These are phyloP conservation scores for Metschnikowia picachoensis DNA, from an alignment of 805 yeast genomes.

Conservation along the genomic window DNA sequence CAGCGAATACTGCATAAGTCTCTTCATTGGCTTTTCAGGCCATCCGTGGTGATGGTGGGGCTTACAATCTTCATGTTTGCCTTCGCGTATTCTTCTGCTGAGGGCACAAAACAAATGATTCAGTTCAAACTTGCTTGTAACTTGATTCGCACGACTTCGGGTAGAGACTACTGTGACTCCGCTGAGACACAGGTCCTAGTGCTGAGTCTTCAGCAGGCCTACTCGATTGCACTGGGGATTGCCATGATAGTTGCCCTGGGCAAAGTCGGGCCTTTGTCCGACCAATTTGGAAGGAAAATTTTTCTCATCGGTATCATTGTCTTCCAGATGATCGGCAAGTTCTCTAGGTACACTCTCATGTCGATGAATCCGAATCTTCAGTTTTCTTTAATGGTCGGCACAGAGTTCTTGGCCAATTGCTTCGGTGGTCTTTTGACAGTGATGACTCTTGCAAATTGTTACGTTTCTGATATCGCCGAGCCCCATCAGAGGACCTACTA, in stretches of 20 bases:
- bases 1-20: constrained; percentile 41
- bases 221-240: constrained; percentile 39
- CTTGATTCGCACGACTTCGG: constrained; percentile 14
- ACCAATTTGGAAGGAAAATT: constrained; percentile 35
- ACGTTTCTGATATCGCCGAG: constrained; percentile 69
- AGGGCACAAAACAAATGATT: constrained; percentile 39
- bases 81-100: constrained; percentile 36
- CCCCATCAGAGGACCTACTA: constrained; percentile 54
- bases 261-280: constrained; percentile 40
- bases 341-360: constrained; percentile 24
- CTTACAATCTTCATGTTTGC: constrained; percentile 39
- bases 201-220: constrained; percentile 48
- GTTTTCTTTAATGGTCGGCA: constrained; percentile 36
- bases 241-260: constrained; percentile 53
- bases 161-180: constrained; percentile 26
- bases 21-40: constrained; percentile 53
- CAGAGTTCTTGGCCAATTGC: constrained; percentile 43
- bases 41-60: constrained; percentile 51
- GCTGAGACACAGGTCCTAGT: constrained; percentile 34
- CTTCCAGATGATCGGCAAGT: constrained; percentile 21
- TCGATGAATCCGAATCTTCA: constrained; percentile 25
- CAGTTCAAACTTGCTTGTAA: constrained; percentile 30
- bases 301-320: constrained; percentile 22
- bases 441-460: constrained; percentile 60
- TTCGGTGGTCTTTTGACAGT: constrained; percentile 64